A percentile compares a stretch with the other conserved stretches of the same genome.
Evolutionary conservation across 495 filamentous ascomycete species (phyloP).

Genomic region (Evansstolkia leycettana): DNA sequence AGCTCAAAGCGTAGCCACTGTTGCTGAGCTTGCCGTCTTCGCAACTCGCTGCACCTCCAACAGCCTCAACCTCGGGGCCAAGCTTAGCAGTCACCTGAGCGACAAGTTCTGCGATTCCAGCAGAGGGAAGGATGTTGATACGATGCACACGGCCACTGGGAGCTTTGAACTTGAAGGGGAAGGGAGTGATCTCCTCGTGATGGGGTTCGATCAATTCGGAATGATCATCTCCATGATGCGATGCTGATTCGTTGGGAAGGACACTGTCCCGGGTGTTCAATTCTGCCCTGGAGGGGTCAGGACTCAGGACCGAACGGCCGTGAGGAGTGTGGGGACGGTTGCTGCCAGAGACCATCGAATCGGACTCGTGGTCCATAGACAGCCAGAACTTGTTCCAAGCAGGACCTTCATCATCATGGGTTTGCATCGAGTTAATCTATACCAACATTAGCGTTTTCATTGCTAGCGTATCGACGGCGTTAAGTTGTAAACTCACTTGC

Average conservation of each 20-base stretch:
- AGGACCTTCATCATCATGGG: conserved; percentile 79
- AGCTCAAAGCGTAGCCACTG: conserved; percentile 88
- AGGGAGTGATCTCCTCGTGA: conserved; percentile 57
- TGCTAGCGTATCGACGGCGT: no score
- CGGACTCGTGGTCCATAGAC: conserved; percentile 89
- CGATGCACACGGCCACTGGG: conserved; percentile 92
- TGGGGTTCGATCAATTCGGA: conserved; percentile 44
- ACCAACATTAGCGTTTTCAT: neutral
- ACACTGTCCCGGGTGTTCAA: conserved; percentile 69
- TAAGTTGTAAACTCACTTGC: conserved; percentile 70
- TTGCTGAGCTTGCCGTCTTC: conserved; percentile 67
- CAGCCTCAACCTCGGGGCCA: conserved; percentile 70
- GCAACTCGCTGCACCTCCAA: conserved; percentile 65
- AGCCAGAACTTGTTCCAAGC: conserved; percentile 99
- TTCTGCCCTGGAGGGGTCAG: conserved; percentile 50
- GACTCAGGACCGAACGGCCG: conserved; percentile 58
- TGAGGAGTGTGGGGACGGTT: conserved; percentile 50
- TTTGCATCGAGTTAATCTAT: conserved; percentile 66
- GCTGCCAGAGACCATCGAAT: conserved; percentile 91
- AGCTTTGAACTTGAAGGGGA: conserved; percentile 99
- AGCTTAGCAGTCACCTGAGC: conserved; percentile 72
- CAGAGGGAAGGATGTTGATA: conserved; percentile 67
- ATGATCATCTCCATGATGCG: conserved; percentile 75
- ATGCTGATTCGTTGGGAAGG: conserved; percentile 85
- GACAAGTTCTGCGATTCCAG: conserved; percentile 74